Base-by-base conservation (phyloP, 1,139 yeast genomes). In the Lodderomyces beijingensis region DNA sequence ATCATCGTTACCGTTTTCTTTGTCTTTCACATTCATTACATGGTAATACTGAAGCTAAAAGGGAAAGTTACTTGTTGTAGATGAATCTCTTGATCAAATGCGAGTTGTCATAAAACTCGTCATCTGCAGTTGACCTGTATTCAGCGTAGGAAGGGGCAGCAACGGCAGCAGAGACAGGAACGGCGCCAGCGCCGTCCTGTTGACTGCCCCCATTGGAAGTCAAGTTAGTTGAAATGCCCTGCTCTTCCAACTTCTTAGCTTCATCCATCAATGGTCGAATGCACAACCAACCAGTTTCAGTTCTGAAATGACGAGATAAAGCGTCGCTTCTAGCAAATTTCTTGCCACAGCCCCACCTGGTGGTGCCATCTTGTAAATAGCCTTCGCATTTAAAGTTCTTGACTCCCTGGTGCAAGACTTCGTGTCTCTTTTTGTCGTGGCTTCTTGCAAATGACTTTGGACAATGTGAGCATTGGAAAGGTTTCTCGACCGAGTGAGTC, bases 291-390 rank as follows among this genome's bases (percentile, higher is more conserved):
- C 81, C 81, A 1, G 77, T 67, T 37, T 74, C 80, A 3, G 80
- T 74, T 35, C 77, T 57, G 43, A 74, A 74, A 47, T 75, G 81
- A 40, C 80, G 61, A 5, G 75, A 66, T 33, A 75, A 58, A 1
- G 80, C 81, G 47, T 75, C 81, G 18, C 74, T 66, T 27, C 80
- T 51, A 5, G 79, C 79, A 53, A 75, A 75, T 39, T 62, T 63
- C 53, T 71, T 72, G 18, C 77, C 76, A 51, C 80, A 75, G 1
- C 81, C 81, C 81, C 80, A 75, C 42, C 53, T 58, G 1, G 77
- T 70, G 12, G 47, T 51, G 0, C 77, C 77, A 43, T 74, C 76
- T 36, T 62, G 65, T 39, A 75, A 51, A 27, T 54, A 55, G 4
- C 80, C 80, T 43, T 72, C 75, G 50, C 81, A 75, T 42, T 63